phyloP scores from a whole-genome alignment of 2,329 filamentous ascomycete genomes.

The Alternaria metachromatica region DNA sequence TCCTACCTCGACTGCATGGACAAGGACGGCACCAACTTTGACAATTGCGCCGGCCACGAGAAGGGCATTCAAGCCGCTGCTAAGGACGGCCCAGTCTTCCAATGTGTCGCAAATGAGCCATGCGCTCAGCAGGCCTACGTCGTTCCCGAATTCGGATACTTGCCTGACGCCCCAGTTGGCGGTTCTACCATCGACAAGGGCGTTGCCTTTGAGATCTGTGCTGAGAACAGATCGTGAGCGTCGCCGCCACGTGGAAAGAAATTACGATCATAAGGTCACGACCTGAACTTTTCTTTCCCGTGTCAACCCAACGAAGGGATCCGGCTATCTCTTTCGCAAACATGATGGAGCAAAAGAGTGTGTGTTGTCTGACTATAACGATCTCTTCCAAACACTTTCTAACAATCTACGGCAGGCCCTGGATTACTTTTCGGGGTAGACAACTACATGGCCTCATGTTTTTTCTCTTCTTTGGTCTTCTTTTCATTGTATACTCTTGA shows the following conservation, averaged over 20 bases:
- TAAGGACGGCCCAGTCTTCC: constrained; percentile 1
- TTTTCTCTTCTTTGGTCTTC: neutral
- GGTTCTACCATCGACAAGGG: constrained; percentile 10
- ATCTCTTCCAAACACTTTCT: neutral
- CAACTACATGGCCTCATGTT: neutral
- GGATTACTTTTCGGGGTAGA: neutral
- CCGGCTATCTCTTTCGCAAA: neutral
- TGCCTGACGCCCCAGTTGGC: constrained; percentile 18
- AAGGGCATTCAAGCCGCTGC: constrained; percentile 21
- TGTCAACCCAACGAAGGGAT: neutral
- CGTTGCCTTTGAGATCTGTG: constrained; percentile 23
- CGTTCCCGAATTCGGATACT: constrained; percentile 15
- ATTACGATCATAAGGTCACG: neutral
- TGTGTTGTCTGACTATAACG: neutral
- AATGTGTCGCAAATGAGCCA: constrained; percentile 10
- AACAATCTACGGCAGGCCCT: neutral
- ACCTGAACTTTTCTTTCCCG: neutral
- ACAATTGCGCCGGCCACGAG: constrained; percentile 18
- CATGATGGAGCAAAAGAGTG: neutral
- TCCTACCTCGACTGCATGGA: constrained; percentile 23
- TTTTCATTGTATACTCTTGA: neutral
- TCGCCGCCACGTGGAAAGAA: neutral
- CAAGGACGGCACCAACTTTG: constrained; percentile 11
- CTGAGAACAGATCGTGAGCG: constrained; percentile 1
- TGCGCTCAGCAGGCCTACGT: constrained; percentile 20